Evolutionary conservation across 768 basidiomycete genomes (phyloP).

Genomic region (Hortiboletus campestris): DNA sequence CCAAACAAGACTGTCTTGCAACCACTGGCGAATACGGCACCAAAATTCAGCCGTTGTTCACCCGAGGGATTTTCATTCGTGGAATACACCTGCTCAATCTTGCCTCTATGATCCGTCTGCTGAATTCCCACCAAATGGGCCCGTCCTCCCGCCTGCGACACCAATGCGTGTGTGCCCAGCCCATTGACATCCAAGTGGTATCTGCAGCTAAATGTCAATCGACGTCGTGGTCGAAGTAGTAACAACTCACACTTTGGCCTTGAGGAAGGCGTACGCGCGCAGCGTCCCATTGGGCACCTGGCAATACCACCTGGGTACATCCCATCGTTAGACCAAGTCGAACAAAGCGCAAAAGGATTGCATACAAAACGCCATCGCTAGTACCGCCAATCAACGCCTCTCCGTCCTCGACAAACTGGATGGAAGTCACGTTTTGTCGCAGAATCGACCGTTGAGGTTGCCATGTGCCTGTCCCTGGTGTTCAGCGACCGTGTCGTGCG

Average conservation of each 20-base stretch:
- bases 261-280: constrained; percentile 57
- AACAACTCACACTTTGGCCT: constrained; percentile 52
- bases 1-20: constrained; percentile 61
- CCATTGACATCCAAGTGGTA: constrained; percentile 53
- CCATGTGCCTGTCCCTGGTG: constrained; percentile 50
- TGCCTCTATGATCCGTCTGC: constrained; percentile 48
- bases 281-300: constrained; percentile 66
- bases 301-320: constrained; percentile 56
- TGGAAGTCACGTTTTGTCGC: constrained; percentile 61
- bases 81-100: constrained; percentile 52
- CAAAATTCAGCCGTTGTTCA: constrained; percentile 38
- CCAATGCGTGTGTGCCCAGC: constrained; percentile 48
- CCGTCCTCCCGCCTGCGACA: constrained; percentile 49
- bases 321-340: constrained; percentile 7
- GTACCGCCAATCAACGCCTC: constrained; percentile 66
- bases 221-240: neutral
- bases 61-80: constrained; percentile 33
- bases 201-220: constrained; percentile 34
- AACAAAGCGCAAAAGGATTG: neutral
- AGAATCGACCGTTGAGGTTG: constrained; percentile 60
- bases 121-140: constrained; percentile 52
- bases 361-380: constrained; percentile 66
- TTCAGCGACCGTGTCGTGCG: neutral
- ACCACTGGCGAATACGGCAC: constrained; percentile 52
- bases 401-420: constrained; percentile 64